Base-by-base conservation (phyloP, 2,329 filamentous ascomycete genomes). In the Paecilomyces dactylethromorphus region DNA sequence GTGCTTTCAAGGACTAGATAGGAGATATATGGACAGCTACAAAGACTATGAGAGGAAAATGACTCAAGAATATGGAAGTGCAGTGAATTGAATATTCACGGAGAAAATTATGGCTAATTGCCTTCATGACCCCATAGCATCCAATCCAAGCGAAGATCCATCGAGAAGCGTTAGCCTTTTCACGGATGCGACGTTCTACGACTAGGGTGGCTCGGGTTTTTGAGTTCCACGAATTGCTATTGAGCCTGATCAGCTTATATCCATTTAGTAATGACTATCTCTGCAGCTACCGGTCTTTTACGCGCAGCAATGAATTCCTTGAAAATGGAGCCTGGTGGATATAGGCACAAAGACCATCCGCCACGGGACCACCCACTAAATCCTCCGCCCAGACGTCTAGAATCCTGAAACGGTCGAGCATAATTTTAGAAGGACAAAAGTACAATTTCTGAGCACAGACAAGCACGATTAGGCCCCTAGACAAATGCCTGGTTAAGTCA, bases 1-100 rank as follows among this genome's bases (percentile, higher is more conserved):
- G 13, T 12, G 18, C 54, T 29, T 53, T 29, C 54, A 66, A 65
- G 66, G 60, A 45, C 13, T 18, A 55, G 52, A 68, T 65, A 29
- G 60, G 55, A 49, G n/a, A 45, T 24, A 29, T 26, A 39, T 39
- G 51, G 58, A 51, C 58, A 54, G 56, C 31, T n/a, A 22, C n/a
- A 8, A 5, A n/a, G 15, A 18, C 39, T 6, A 18, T 11, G 11
- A 33, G 13, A 33, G 13, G 32, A 12, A 33, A 1, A 12, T 33
- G 32, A 4, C 11, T 33, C 32, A 21, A 7, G 8, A 45, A 45
- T 10, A 45, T 18, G 10, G 39, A 45, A 18, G 15, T 18, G 15
- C 39, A 45, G 18, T 13, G 39, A 3, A 18, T 45, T 18, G n/a
- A 45, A 45, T 18, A 18, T 18, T 8, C 39, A 18, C 39, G 39